Evolutionary conservation across 306 rosid genomes (phyloP), one percentile per base, ranked within the genome.

Genomic region (Myrica gale): DNA sequence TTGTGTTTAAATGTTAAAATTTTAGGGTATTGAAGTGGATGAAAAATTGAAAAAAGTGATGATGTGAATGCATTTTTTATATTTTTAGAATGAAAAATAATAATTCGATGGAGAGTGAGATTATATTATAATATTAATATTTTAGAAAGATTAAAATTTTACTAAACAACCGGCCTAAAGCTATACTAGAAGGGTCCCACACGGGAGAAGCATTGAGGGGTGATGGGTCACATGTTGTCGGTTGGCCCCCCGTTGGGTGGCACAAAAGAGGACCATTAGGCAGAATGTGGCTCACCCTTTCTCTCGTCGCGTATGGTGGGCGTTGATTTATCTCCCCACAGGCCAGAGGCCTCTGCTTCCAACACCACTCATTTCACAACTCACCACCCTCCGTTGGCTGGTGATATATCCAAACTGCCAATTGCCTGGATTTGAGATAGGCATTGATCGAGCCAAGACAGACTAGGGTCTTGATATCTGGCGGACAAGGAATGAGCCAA

Each of bases 191-290:
- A n/a, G 73, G 86, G 86, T 77, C 84, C 90, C 80, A 50, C 68
- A 6, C 41, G 60, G 21, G 76, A 32, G 3, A 68, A 74, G 76
- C 52, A 26, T n/a, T 7, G 52, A 66, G 20, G 15, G 52, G 65
- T 46, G 19, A 12, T 1, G 45, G 93, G 97, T 66, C 91, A 96
- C 90, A 70, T 46, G 6, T 4, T 89, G 97, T 89, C 93, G 84
- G 82, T 45, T 84, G 90, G 96, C 76, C 41, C 66, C 87, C 87
- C 81, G 65, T 85, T 76, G 80, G 88, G 93, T 67, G 50, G 84
- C 97, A 89, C 12, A 67, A 84, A 79, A 72, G 79, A 77, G 84
- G 92, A 81, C 93, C 87, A 82, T 65, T 68, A 82, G 73, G 46
- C 57, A 76, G 77, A 68, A 23, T 81, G 84, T 76, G 86, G 60